Evolutionary conservation across 805 yeast species (phyloP), one percentile per base, ranked within the genome.

Genomic region (Kuraishia floccosa): DNA sequence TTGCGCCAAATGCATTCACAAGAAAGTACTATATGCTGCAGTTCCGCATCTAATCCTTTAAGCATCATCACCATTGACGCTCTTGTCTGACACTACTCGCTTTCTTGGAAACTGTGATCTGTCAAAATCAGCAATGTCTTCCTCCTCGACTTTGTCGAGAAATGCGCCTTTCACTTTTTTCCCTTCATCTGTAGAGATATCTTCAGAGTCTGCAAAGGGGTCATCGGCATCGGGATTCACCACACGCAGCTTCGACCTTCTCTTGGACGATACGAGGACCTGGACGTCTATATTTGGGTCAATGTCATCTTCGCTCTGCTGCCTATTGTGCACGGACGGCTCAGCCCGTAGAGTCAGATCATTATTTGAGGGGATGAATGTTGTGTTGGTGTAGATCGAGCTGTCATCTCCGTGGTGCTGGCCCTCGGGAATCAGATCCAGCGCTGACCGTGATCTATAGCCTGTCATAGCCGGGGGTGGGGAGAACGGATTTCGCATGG

Each of bases 221-320:
- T 6, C 28, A 25, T 5, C 32, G 6, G 30, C 19, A 40, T 72
- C 80, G 0, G 87, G 87, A 43, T 79, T 79, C 28, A 72, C 63
- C 23, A 79, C 71, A 22, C 79, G 50, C 27, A 79, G 54, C 32
- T 65, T 64, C 1, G 78, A 64, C 35, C 82, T 56, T 40, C 85
- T 56, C 44, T 69, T 71, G 11, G 81, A 71, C 36, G 80, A 69
- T 6, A 79, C 85, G 36, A 79, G 51, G 6, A 79, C 79, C 49
- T 79, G 87, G 2, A 76, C 87, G 39, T 79, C 86, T 39, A 76
- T 45, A 19, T 60, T 57, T 13, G 61, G 63, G 33, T 70, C 63
- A 10, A 63, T 52, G 14, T 63, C 60, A 16, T 51, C 60, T 30
- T 56, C 59, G 17, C 25, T 40, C 43, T 35, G 25, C 34, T 26